Base-by-base conservation (phyloP, 306 rosid species). In the Quercus robur region DNA sequence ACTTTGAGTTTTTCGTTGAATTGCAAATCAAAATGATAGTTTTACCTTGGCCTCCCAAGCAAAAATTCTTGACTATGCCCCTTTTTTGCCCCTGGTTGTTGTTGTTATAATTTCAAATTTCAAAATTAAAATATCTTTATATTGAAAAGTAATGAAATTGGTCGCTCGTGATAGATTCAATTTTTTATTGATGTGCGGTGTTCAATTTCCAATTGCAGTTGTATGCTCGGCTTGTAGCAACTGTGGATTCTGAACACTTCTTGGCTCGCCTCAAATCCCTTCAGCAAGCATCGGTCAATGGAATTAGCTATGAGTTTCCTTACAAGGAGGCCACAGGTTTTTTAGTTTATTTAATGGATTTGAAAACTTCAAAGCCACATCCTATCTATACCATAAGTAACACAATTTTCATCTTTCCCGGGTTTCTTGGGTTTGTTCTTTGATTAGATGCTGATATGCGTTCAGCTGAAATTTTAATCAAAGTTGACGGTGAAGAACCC, bases 251-350 rank as follows among this genome's bases (percentile, higher is more conserved):
- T 68, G 92, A 89, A 54, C 89, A 88, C 66, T 95, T 89, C 84
- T 77, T 95, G 81, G 70, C 79, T 31, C 85, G 85, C 75, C 91
- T 95, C 21, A 89, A 82, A 87, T 38, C 81, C 55, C 86, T 93
- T 66, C 91, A 91, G 66, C 83, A 84, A 74, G 88, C 86, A 71
- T 84, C 86, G 12, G 80, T 68, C 23, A 63, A 74, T 14, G 91
- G 84, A 46, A 80, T 70, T 71, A 88, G 80, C 73, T 86, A 84
- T 76, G 93, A 90, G 69, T 95, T 95, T 82, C 99, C 99, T 44
- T 95, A 91, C 83, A 89, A 83, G 87, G 91, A 89, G 81, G 92
- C 97, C 31, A 86, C 93, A 84, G 94, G 97, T 95, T 81, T 85
- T 63, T 59, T 20, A 15, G n/a, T 49, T 52, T 19, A 13, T n/a